Conservation (phyloP, 2,329 filamentous ascomycete species). For the Fusarium albidum region DNA sequence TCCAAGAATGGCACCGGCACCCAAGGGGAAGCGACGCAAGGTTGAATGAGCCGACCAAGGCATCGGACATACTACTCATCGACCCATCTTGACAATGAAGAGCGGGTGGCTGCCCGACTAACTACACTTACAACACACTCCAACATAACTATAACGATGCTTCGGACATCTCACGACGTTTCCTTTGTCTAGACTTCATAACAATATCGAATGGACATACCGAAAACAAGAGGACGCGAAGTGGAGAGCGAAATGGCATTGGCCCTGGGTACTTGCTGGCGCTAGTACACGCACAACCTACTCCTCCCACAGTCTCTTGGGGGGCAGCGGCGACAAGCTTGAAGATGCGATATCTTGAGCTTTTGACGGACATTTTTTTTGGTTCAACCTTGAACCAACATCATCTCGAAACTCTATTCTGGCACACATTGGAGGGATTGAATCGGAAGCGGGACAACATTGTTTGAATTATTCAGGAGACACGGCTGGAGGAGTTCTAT, state of each 20-base stretch:
- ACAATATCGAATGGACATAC: slow-evolving; percentile 18
- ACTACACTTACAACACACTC: slow-evolving; percentile 5
- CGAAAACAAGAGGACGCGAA: slow-evolving; percentile 31
- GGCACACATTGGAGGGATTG: slow-evolving; percentile 30
- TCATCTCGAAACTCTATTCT: slow-evolving; percentile 20
- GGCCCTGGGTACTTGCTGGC: slow-evolving; percentile 21
- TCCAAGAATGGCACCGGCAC: slow-evolving; percentile 84
- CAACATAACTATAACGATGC: slow-evolving; percentile 36
- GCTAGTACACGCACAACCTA: not conserved
- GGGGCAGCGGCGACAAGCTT: not conserved
- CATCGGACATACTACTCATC: not conserved
- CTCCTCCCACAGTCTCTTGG: not conserved
- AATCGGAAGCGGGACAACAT: slow-evolving; percentile 24
- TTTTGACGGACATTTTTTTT: slow-evolving; percentile 12
- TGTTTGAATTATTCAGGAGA: slow-evolving; percentile 33
- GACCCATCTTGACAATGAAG: slow-evolving; percentile 13
- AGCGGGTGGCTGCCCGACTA: slow-evolving; percentile 11
- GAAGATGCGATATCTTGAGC: not conserved
- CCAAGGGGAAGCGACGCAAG: slow-evolving; percentile 92
- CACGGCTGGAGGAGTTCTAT: slow-evolving; percentile 39
- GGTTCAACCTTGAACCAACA: slow-evolving; percentile 28
- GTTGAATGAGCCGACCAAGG: slow-evolving; percentile 49
- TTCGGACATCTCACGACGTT: slow-evolving; percentile 36
- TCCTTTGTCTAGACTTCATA: slow-evolving; percentile 40
- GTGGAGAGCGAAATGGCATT: slow-evolving; percentile 24